A percentile compares a stretch with the other conserved stretches of the same genome.
Evolutionary conservation across 768 basidiomycete genomes (phyloP).

Genomic region (Pleurotus citrinopileatus): DNA sequence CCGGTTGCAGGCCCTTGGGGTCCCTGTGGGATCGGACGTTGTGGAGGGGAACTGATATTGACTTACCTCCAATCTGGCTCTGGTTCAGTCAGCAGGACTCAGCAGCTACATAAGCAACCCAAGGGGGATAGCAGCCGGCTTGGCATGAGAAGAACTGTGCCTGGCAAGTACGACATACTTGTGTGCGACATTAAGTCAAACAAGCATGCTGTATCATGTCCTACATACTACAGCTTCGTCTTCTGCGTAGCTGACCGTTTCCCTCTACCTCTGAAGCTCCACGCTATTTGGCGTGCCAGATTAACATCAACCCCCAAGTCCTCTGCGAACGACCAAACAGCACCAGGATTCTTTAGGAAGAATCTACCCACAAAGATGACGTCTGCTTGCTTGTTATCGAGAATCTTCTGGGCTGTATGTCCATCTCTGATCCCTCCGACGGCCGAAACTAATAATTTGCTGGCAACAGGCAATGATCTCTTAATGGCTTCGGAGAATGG

Average conservation of each 20-base stretch:
- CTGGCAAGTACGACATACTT: too few relatives aligned
- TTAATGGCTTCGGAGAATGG: slow-evolving; percentile 53
- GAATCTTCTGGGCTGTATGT: slow-evolving; percentile 51
- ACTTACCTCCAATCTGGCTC: too few relatives aligned
- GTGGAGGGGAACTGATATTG: too few relatives aligned
- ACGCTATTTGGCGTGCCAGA: slow-evolving; percentile 51
- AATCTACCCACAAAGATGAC: slow-evolving; percentile 49
- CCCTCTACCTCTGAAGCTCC: slow-evolving; percentile 43
- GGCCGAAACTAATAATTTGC: slow-evolving; percentile 39
- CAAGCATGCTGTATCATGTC: too few relatives aligned
- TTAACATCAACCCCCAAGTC: slow-evolving; percentile 49
- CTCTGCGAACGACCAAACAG: slow-evolving; percentile 51
- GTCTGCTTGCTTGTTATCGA: slow-evolving; percentile 60
- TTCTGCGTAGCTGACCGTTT: not conserved
- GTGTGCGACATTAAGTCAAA: too few relatives aligned
- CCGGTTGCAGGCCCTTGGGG: too few relatives aligned
- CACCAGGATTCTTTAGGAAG: slow-evolving; percentile 60
- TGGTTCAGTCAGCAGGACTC: too few relatives aligned
- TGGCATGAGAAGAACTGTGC: too few relatives aligned
- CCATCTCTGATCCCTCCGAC: slow-evolving; percentile 57
- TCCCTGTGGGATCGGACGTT: too few relatives aligned
- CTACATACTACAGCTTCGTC: slow-evolving; percentile 6
- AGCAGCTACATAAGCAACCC: too few relatives aligned
- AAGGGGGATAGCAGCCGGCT: too few relatives aligned
- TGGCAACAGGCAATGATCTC: slow-evolving; percentile 33